These are phyloP conservation scores for Astrephomene gubernaculifera DNA, from an alignment of 139 green algal species.

Conservation along the genomic window DNA sequence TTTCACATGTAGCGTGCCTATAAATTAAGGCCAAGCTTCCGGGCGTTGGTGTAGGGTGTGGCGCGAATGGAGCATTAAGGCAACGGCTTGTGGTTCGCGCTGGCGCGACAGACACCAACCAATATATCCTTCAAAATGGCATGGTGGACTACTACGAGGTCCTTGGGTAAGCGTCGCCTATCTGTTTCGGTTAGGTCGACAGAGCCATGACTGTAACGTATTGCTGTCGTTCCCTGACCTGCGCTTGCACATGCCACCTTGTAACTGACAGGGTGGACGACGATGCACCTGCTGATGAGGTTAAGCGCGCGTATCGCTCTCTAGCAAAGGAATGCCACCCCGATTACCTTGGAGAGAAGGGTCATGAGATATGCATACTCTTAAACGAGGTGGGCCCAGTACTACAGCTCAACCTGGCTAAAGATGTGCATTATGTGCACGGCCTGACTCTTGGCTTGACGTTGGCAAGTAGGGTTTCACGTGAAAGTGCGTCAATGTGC, in stretches of 20 bases:
- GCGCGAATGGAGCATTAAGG: too few relatives aligned
- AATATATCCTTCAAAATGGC: conserved; percentile 53
- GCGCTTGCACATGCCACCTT: too few relatives aligned
- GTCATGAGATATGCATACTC: conserved; percentile 89
- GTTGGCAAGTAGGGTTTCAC: conserved; percentile 23
- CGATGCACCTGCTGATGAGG: conserved; percentile 66
- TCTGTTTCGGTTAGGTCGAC: too few relatives aligned
- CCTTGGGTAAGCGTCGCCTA: conserved; percentile 48
- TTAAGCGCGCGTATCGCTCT: conserved; percentile 84
- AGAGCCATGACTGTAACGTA: too few relatives aligned
- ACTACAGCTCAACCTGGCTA: too few relatives aligned
- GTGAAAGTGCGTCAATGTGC: background rate
- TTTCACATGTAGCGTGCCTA: too few relatives aligned
- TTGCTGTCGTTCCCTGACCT: too few relatives aligned
- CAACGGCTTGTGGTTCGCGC: conserved; percentile 3
- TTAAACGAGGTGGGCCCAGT: conserved; percentile 79
- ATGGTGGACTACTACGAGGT: conserved; percentile 83
- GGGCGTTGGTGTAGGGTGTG: too few relatives aligned
- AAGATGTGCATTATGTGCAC: too few relatives aligned
- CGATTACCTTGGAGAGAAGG: conserved; percentile 75
- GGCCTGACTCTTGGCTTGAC: too few relatives aligned
- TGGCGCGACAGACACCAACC: background rate
- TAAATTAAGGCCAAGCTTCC: too few relatives aligned
- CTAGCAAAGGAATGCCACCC: conserved; percentile 80
- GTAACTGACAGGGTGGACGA: conserved; percentile 70